Evolutionary conservation across 176 grass and related monocot genomes (phyloP).

Genomic region (Zea luxurians): DNA sequence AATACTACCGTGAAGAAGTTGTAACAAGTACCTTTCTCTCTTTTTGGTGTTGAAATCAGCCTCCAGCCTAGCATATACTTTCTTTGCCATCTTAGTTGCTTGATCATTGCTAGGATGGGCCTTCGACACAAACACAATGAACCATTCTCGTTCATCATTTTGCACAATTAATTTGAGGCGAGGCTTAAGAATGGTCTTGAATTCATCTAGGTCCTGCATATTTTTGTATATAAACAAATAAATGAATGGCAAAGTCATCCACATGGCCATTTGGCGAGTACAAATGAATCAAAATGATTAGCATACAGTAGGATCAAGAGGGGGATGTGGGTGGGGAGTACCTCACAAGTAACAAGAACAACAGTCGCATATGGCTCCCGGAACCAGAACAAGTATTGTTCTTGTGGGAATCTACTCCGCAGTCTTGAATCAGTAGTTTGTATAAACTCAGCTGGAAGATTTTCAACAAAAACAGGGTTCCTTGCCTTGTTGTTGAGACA

Average conservation of each 20-base stretch:
- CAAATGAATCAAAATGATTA: constrained; percentile 18
- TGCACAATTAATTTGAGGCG: constrained; percentile 96
- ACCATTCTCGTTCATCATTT: constrained; percentile 99
- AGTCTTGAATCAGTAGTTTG: constrained; percentile 92
- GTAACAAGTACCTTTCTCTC: constrained; percentile 74
- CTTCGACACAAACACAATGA: constrained; percentile 92
- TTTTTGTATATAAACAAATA: constrained; percentile 14
- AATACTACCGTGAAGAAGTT: constrained; percentile 14
- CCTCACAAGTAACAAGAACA: constrained; percentile 93
- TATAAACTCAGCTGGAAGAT: constrained; percentile 86
- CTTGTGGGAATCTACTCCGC: constrained; percentile 87
- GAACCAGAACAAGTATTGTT: constrained; percentile 96
- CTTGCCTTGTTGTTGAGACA: constrained; percentile 90
- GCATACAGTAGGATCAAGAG: background rate
- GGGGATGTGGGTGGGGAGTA: constrained; percentile 24
- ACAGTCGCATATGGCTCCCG: constrained; percentile 87
- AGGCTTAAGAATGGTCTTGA: constrained; percentile 96
- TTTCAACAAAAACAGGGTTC: constrained; percentile 81
- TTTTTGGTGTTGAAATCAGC: constrained; percentile 98
- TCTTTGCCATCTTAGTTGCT: constrained; percentile 94
- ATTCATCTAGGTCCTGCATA: constrained; percentile 91
- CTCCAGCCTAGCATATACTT: constrained; percentile 85
- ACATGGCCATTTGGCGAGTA: constrained; percentile 25
- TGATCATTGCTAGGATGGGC: constrained; percentile 87
- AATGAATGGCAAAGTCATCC: constrained; percentile 26